phyloP scores from a whole-genome alignment of 2,329 filamentous ascomycete species.

The Colletotrichum lupini region DNA sequence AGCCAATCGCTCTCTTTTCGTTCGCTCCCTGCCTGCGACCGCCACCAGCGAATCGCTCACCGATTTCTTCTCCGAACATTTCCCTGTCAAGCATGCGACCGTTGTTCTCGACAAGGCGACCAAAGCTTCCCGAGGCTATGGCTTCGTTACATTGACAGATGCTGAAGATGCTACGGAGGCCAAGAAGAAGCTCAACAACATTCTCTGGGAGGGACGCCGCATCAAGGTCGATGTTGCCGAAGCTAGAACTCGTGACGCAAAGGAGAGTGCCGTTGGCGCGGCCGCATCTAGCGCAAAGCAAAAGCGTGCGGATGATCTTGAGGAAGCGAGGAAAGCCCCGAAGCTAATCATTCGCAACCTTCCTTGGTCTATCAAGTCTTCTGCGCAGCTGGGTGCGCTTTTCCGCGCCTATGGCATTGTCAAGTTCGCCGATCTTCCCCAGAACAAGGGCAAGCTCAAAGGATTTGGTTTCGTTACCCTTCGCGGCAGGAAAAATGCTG shows the following conservation, averaged over 20 bases:
- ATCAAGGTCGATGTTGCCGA: constrained; percentile 91
- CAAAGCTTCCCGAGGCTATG: constrained; percentile 90
- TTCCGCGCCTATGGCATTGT: constrained; percentile 94
- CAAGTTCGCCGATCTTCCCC: constrained; percentile 86
- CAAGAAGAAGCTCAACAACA: constrained; percentile 82
- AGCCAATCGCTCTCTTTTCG: constrained; percentile 82
- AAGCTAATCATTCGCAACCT: constrained; percentile 92
- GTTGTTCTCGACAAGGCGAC: constrained; percentile 88
- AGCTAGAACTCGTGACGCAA: constrained; percentile 75
- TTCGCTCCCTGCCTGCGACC: constrained; percentile 83
- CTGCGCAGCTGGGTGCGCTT: constrained; percentile 80
- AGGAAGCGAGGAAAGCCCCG: constrained; percentile 70
- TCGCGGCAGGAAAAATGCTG: constrained; percentile 88
- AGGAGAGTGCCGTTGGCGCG: constrained; percentile 46
- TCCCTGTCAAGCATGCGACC: constrained; percentile 95
- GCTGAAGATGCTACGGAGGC: constrained; percentile 88
- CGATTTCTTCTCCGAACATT: constrained; percentile 92
- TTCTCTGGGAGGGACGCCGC: constrained; percentile 80
- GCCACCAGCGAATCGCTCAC: constrained; percentile 86
- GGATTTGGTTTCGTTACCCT: constrained; percentile 96
- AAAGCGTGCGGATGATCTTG: constrained; percentile 69
- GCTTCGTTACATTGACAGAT: constrained; percentile 97
- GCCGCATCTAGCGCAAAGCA: constrained; percentile 57
- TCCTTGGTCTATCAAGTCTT: constrained; percentile 93
- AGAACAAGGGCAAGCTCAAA: constrained; percentile 78